Percentiles rank a stretch among this genome's conserved stretches.
Conservation (phyloP, 306 rosid genomes). For the Trichosanthes cucumerina region DNA sequence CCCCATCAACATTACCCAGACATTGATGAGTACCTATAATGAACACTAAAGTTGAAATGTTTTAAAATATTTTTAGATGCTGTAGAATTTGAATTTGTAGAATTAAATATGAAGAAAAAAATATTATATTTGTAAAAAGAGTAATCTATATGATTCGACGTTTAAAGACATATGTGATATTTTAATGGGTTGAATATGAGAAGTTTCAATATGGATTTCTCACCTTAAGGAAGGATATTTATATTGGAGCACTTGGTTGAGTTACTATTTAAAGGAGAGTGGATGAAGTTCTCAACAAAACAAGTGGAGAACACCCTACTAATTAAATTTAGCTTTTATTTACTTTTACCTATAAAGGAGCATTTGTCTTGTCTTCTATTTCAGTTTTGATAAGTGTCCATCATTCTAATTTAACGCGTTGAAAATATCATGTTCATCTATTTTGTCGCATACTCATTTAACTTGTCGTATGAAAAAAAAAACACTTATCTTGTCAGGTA, state of each 20-base stretch:
- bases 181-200: background rate
- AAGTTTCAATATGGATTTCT: background rate
- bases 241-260: background rate
- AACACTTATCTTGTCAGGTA: background rate
- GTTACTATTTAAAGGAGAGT: background rate
- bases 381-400: too few species aligned
- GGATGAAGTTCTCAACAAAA: background rate
- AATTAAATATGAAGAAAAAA: too few species aligned
- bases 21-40: too few species aligned
- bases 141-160: background rate
- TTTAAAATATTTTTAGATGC: too few species aligned
- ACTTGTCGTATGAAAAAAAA: background rate
- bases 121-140: too few species aligned
- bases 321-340: background rate
- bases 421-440: background rate
- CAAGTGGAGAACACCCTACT: background rate
- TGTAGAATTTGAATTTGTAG: too few species aligned
- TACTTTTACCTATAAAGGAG: too few species aligned
- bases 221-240: background rate
- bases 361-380: too few species aligned
- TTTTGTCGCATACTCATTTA: background rate
- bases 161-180: background rate
- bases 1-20: background rate
- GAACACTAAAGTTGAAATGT: too few species aligned
- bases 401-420: too few species aligned